Evolutionary conservation across 2,329 filamentous ascomycete species (phyloP).

Genomic region (Trichoderma atroviride): DNA sequence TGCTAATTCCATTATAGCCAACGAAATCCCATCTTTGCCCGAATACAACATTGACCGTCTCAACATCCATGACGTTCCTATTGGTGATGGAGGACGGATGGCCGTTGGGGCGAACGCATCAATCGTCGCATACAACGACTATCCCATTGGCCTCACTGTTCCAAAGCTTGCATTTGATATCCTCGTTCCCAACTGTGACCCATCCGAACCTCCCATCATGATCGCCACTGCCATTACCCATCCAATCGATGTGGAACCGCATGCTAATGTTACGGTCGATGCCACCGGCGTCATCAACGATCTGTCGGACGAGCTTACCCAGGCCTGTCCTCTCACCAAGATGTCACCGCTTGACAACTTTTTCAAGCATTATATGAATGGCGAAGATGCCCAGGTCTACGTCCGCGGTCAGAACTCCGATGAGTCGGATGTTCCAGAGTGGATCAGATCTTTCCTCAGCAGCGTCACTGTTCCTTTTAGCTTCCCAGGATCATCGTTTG

Average conservation of each 20-base stretch:
- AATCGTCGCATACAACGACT: slow-evolving; percentile 72
- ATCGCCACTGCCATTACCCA: slow-evolving; percentile 76
- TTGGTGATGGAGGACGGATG: slow-evolving; percentile 51
- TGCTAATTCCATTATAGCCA: slow-evolving; percentile 52
- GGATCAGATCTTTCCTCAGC: slow-evolving; percentile 79
- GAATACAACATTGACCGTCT: slow-evolving; percentile 80
- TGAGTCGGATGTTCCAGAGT: slow-evolving; percentile 70
- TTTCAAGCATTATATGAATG: slow-evolving; percentile 78
- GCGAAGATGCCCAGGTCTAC: slow-evolving; percentile 76
- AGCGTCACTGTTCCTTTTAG: slow-evolving; percentile 83
- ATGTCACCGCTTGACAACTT: slow-evolving; percentile 84
- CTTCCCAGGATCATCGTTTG: slow-evolving; percentile 79
- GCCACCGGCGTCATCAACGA: slow-evolving; percentile 72
- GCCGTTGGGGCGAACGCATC: slow-evolving; percentile 82
- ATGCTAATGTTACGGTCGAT: slow-evolving; percentile 66
- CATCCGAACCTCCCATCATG: slow-evolving; percentile 71
- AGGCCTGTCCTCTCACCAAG: slow-evolving; percentile 72
- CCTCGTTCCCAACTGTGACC: slow-evolving; percentile 78
- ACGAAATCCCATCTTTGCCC: slow-evolving; percentile 75
- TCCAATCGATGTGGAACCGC: slow-evolving; percentile 67
- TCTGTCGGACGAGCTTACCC: slow-evolving; percentile 72
- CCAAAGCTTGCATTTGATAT: slow-evolving; percentile 84
- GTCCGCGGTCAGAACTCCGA: slow-evolving; percentile 76
- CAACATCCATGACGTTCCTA: slow-evolving; percentile 72
- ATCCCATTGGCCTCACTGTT: slow-evolving; percentile 74